A percentile compares a stretch with the other conserved stretches of the same genome.
Evolutionary conservation across 140 eudicot species (phyloP).

Genomic region (Oenanthe javanica): DNA sequence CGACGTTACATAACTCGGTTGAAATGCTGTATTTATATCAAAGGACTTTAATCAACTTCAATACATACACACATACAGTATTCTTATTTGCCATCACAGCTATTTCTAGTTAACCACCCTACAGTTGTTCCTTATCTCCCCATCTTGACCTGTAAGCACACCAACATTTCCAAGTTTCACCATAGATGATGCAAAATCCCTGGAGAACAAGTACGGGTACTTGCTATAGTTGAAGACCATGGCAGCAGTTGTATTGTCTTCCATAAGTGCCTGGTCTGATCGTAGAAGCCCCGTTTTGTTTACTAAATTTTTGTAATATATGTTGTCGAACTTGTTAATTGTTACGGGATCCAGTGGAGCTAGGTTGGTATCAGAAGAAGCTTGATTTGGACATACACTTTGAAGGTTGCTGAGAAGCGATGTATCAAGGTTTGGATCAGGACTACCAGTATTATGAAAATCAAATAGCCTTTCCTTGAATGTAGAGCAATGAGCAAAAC

Average conservation of each 20-base stretch:
- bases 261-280: constrained; percentile 74
- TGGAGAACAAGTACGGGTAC: constrained; percentile 37
- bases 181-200: constrained; percentile 66
- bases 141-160: constrained; percentile 55
- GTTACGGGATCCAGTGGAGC: constrained; percentile 53
- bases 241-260: constrained; percentile 39
- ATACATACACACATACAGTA: too few relatives aligned
- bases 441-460: constrained; percentile 53
- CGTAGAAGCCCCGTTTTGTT: constrained; percentile 61
- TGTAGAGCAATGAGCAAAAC: constrained; percentile 72
- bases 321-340: constrained; percentile 53
- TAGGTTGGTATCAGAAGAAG: constrained; percentile 47
- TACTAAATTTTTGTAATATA: constrained; percentile 40
- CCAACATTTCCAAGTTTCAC: constrained; percentile 55
- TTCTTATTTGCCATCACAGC: neutral
- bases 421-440: constrained; percentile 61
- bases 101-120: constrained; percentile 41
- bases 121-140: constrained; percentile 66
- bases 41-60: neutral
- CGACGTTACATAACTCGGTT: neutral
- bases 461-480: constrained; percentile 60
- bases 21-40: neutral
- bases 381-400: constrained; percentile 56
- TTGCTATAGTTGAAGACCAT: constrained; percentile 52
- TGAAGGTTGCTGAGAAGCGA: constrained; percentile 46